phyloP scores from a whole-genome alignment of 2,329 filamentous ascomycete genomes.

The Chaetothyriales sp. region DNA sequence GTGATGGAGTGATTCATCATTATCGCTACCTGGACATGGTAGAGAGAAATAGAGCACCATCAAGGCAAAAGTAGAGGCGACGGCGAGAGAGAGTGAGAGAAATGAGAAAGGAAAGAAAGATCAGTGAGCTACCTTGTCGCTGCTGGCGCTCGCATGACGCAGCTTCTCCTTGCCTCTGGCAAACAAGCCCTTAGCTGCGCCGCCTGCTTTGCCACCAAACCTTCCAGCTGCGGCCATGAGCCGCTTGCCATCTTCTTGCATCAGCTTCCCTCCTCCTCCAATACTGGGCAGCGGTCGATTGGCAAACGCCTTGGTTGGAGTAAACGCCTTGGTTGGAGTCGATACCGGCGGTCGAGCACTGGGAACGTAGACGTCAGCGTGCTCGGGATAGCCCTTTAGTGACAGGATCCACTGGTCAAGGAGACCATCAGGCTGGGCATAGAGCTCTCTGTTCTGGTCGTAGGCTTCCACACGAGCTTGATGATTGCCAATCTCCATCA shows the following conservation, averaged over 20 bases:
- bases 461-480: constrained; percentile 59
- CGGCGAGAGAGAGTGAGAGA: too few species aligned
- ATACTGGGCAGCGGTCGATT: background rate
- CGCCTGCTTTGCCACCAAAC: constrained; percentile 52
- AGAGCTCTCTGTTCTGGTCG: constrained; percentile 54
- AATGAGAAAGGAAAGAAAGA: constrained; percentile 25
- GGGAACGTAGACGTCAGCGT: constrained; percentile 27
- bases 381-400: constrained; percentile 35
- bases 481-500: constrained; percentile 51
- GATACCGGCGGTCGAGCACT: too few species aligned
- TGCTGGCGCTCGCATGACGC: constrained; percentile 43
- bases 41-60: background rate
- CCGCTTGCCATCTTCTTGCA: constrained; percentile 76
- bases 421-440: constrained; percentile 59
- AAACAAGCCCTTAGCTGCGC: constrained; percentile 78
- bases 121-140: constrained; percentile 77
- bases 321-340: constrained; percentile 3
- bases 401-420: constrained; percentile 44
- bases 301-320: constrained; percentile 4
- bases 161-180: constrained; percentile 83
- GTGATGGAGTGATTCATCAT: background rate
- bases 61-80: too few species aligned
- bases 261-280: constrained; percentile 33
- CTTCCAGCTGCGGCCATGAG: constrained; percentile 68
- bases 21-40: background rate